Conservation (phyloP, 2,329 filamentous ascomycete genomes). For the Knufia petricola region DNA sequence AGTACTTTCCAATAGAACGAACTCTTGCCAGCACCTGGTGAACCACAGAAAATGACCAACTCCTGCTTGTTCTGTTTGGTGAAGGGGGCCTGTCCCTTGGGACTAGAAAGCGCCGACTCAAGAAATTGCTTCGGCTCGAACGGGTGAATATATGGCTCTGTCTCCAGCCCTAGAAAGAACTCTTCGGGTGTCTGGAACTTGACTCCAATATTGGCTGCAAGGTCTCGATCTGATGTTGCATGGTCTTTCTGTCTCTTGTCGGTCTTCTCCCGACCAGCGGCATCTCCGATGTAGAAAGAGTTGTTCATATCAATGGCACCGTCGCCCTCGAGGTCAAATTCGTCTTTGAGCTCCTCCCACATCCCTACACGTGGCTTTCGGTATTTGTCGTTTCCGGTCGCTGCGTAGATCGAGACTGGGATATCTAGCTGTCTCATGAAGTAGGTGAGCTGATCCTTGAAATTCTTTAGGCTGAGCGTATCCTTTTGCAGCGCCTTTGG, state of each 20-base stretch:
- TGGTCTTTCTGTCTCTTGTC: slow-evolving; percentile 44
- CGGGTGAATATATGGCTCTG: slow-evolving; percentile 55
- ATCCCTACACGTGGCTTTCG: slow-evolving; percentile 83
- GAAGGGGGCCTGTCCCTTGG: slow-evolving; percentile 24
- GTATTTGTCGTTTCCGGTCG: slow-evolving; percentile 70
- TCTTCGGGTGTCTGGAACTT: slow-evolving; percentile 81
- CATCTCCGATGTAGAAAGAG: slow-evolving; percentile 87
- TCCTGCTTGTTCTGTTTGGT: slow-evolving; percentile 59
- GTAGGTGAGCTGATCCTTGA: slow-evolving; percentile 68
- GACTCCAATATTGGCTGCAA: slow-evolving; percentile 77
- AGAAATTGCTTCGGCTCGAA: slow-evolving; percentile 62
- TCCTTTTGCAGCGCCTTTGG: slow-evolving; percentile 59
- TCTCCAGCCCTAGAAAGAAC: slow-evolving; percentile 64
- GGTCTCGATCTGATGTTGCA: slow-evolving; percentile 59
- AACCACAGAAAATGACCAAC: slow-evolving; percentile 76
- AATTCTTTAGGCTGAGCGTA: slow-evolving; percentile 61
- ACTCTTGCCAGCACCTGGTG: slow-evolving; percentile 83
- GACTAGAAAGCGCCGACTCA: background rate
- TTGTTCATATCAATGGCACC: slow-evolving; percentile 56
- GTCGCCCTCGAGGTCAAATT: slow-evolving; percentile 48
- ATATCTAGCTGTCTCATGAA: slow-evolving; percentile 64
- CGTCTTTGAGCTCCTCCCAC: slow-evolving; percentile 62
- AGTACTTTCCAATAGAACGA: slow-evolving; percentile 77
- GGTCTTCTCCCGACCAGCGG: slow-evolving; percentile 46
- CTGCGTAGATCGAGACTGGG: slow-evolving; percentile 73